A percentile compares a stretch with the other conserved stretches of the same genome.
These are phyloP conservation scores for Fusarium irregulare DNA, from an alignment of 2,329 filamentous ascomycete species.

Conservation along the genomic window DNA sequence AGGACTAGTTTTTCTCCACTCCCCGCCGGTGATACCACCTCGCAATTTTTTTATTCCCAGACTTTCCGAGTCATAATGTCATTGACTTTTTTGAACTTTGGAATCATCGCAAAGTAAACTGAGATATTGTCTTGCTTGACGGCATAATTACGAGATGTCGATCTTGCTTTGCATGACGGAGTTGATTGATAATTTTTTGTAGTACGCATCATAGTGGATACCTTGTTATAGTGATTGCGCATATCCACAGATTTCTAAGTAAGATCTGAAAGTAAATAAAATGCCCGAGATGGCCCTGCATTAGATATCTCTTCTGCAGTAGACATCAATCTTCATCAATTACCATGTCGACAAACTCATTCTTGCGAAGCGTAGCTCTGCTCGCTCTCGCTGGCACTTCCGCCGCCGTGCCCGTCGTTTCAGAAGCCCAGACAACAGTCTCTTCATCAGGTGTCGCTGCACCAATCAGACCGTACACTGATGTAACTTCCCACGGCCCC, in stretches of 20 bases:
- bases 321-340: not conserved
- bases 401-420: conserved; percentile 51
- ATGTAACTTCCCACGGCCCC: conserved; percentile 75
- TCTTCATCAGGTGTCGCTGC: conserved; percentile 47
- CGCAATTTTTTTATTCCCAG: not conserved
- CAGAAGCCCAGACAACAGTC: conserved; percentile 51
- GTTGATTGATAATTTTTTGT: not conserved
- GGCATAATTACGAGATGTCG: conserved; percentile 14
- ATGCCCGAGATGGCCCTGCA: not conserved
- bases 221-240: not conserved
- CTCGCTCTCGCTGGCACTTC: conserved; percentile 27
- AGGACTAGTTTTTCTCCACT: not conserved
- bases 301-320: not conserved
- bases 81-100: conserved; percentile 13
- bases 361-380: conserved; percentile 12
- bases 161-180: conserved; percentile 5
- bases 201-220: conserved; percentile 31
- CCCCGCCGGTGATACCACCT: conserved; percentile 19
- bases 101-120: not conserved
- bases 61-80: conserved; percentile 21
- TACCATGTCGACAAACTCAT: conserved; percentile 9
- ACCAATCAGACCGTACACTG: conserved; percentile 56
- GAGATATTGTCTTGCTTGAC: conserved; percentile 3
- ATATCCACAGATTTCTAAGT: not conserved
- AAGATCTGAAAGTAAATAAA: not conserved